Conservation (phyloP, 192 early-diverging fungal genomes). For the Gonapodya sp. region DNA sequence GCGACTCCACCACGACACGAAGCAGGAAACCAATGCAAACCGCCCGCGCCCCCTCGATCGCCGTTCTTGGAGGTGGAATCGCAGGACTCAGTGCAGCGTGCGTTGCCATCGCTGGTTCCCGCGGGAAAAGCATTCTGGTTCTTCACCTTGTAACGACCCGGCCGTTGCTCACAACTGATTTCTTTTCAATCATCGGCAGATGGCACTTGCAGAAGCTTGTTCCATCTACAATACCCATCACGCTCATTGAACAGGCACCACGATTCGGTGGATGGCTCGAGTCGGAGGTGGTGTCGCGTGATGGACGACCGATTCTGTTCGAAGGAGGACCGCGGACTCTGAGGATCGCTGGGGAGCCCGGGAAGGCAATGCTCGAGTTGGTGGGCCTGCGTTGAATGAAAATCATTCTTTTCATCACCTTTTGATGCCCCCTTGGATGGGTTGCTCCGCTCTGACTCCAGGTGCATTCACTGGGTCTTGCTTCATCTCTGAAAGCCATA, state of each 20-base stretch:
- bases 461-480: conserved; percentile 56
- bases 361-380: conserved; percentile 67
- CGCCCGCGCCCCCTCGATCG: conserved; percentile 27
- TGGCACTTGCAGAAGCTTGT: conserved; percentile 43
- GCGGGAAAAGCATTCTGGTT: no score
- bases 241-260: conserved; percentile 57
- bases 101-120: no score
- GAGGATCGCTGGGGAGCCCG: conserved; percentile 58
- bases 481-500: conserved; percentile 43
- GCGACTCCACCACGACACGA: not conserved
- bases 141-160: no score
- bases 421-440: not conserved
- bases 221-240: conserved; percentile 40
- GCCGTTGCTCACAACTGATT: no score
- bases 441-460: conserved; percentile 14
- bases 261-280: conserved; percentile 84
- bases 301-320: conserved; percentile 37
- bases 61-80: conserved; percentile 88
- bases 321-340: conserved; percentile 80
- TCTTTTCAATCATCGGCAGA: no score
- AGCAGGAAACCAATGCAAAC: not conserved
- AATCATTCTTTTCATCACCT: not conserved
- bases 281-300: conserved; percentile 32
- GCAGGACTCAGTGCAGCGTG: conserved; percentile 77
- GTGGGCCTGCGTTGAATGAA: conserved; percentile 24